phyloP scores from a whole-genome alignment of 1,139 yeast genomes.

The Scheffersomyces cryptocercus region DNA sequence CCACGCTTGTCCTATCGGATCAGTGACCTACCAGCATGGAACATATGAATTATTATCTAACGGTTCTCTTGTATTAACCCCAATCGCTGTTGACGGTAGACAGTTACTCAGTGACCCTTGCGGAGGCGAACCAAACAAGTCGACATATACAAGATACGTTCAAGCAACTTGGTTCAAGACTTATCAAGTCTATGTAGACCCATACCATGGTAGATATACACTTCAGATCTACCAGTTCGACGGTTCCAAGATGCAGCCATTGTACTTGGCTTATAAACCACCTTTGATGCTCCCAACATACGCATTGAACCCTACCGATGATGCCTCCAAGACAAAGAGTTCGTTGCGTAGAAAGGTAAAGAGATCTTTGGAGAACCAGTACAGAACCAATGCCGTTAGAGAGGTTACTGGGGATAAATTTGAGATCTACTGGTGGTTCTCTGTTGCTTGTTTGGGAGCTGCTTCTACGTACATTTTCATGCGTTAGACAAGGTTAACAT shows the following conservation, averaged over 20 bases:
- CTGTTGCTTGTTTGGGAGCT: constrained; percentile 29
- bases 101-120: constrained; percentile 90
- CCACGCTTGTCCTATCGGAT: constrained; percentile 83
- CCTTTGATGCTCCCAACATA: constrained; percentile 94
- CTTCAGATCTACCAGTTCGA: constrained; percentile 78
- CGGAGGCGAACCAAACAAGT: constrained; percentile 44
- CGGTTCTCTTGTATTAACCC: constrained; percentile 70
- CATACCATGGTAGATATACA: constrained; percentile 79
- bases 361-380: constrained; percentile 77
- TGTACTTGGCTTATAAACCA: constrained; percentile 88
- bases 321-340: constrained; percentile 37
- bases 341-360: constrained; percentile 53
- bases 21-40: constrained; percentile 87
- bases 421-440: constrained; percentile 50
- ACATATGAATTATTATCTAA: constrained; percentile 61
- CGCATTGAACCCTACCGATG: constrained; percentile 82
- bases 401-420: constrained; percentile 40
- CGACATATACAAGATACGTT: constrained; percentile 69
- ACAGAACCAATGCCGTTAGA: constrained; percentile 72
- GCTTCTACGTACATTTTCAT: constrained; percentile 17
- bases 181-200: constrained; percentile 63
- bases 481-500: constrained; percentile 4
- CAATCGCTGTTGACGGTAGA: constrained; percentile 88
- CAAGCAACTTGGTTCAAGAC: constrained; percentile 63
- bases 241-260: constrained; percentile 81